A percentile compares a stretch with the other conserved stretches of the same genome.
These are phyloP conservation scores for Colletotrichum lupini DNA, from an alignment of 2,329 filamentous ascomycete genomes.

Conservation along the genomic window DNA sequence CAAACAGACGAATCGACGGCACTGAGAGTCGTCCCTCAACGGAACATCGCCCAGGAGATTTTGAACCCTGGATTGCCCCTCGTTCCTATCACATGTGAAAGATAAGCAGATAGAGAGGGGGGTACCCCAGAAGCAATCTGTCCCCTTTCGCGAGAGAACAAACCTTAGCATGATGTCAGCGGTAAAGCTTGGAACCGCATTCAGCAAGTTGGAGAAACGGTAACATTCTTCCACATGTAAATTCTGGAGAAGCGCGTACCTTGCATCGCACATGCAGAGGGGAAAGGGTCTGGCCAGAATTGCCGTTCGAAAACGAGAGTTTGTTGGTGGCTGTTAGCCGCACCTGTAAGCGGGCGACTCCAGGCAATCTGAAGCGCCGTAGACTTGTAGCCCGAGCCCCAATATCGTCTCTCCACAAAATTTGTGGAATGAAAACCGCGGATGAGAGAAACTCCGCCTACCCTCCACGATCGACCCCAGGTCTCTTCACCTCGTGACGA, in stretches of 20 bases:
- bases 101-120: constrained; percentile 24
- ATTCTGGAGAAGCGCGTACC: constrained; percentile 32
- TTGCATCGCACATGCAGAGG: constrained; percentile 28
- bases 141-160: constrained; percentile 27
- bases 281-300: constrained; percentile 10
- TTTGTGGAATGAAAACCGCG: background rate
- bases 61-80: constrained; percentile 17
- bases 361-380: constrained; percentile 32
- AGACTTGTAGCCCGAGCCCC: constrained; percentile 23
- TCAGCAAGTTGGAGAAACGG: constrained; percentile 5
- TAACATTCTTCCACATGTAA: constrained; percentile 19
- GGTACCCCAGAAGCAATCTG: constrained; percentile 22
- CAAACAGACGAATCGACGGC: constrained; percentile 27
- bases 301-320: background rate
- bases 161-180: constrained; percentile 31
- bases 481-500: background rate
- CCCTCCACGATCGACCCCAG: constrained; percentile 19
- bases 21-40: constrained; percentile 14
- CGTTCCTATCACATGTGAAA: constrained; percentile 34
- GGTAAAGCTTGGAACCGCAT: constrained; percentile 20
- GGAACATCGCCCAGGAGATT: constrained; percentile 2
- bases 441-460: constrained; percentile 27
- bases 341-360: constrained; percentile 27
- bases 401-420: constrained; percentile 25
- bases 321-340: constrained; percentile 16